Evolutionary conservation across 495 filamentous ascomycete species (phyloP).

Genomic region (Aspergillus olivimuriae): DNA sequence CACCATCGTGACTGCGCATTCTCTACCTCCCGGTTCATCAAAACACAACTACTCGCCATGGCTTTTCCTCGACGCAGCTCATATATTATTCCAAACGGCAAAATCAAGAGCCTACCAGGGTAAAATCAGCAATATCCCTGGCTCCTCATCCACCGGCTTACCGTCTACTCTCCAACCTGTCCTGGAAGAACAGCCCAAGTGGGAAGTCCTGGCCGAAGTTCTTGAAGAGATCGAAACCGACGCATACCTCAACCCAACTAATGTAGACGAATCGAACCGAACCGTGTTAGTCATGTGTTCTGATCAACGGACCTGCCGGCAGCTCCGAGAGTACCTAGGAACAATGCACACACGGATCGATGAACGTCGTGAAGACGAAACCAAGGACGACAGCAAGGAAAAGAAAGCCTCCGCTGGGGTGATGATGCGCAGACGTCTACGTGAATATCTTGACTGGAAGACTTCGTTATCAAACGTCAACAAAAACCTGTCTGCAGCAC

Average conservation of each 20-base stretch:
- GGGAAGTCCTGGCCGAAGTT: conserved; percentile 77
- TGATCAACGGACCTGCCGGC: conserved; percentile 79
- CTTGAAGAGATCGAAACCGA: conserved; percentile 92
- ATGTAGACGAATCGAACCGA: conserved; percentile 78
- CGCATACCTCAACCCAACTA: conserved; percentile 70
- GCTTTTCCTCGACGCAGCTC: conserved; percentile 92
- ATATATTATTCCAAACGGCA: conserved; percentile 88
- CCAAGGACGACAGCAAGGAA: conserved; percentile 36
- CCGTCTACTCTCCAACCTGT: conserved; percentile 76
- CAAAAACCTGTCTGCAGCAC: conserved; percentile 56
- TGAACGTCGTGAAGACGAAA: conserved; percentile 13
- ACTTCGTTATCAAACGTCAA: conserved; percentile 81
- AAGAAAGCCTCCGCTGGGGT: conserved; percentile 66
- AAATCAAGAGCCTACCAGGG: conserved; percentile 85
- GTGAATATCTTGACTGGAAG: conserved; percentile 92
- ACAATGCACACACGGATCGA: conserved; percentile 74
- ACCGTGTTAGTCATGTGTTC: conserved; percentile 93
- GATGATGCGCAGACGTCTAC: conserved; percentile 82
- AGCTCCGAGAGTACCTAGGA: conserved; percentile 85
- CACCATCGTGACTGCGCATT: conserved; percentile 84
- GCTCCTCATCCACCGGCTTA: conserved; percentile 33
- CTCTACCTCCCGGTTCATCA: conserved; percentile 80
- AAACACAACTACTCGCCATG: conserved; percentile 88
- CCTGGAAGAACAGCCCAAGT: conserved; percentile 92
- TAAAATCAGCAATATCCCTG: conserved; percentile 42